These are phyloP conservation scores for Lodderomyces elongisporus DNA, from an alignment of 1,139 yeast genomes.

Conservation along the genomic window DNA sequence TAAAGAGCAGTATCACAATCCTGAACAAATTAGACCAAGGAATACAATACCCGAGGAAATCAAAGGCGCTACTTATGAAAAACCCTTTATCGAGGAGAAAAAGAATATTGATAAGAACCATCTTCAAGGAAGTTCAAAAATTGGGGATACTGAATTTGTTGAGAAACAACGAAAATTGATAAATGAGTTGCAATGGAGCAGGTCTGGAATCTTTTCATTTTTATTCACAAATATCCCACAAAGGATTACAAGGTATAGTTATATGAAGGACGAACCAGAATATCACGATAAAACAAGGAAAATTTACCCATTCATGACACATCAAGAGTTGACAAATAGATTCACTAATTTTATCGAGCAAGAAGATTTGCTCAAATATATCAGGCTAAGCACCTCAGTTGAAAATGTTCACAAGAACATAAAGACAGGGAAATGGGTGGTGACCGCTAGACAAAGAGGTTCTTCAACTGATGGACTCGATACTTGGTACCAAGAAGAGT, in stretches of 20 bases:
- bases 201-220: slow-evolving; percentile 38
- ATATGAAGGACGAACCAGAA: slow-evolving; percentile 25
- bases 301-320: slow-evolving; percentile 41
- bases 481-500: slow-evolving; percentile 36
- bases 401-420: slow-evolving; percentile 29
- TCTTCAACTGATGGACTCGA: slow-evolving; percentile 17
- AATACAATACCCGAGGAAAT: slow-evolving; percentile 16
- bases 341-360: slow-evolving; percentile 24
- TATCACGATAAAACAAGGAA: slow-evolving; percentile 20
- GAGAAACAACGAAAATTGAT: slow-evolving; percentile 4
- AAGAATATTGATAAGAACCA: slow-evolving; percentile 6
- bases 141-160: too few species aligned
- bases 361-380: slow-evolving; percentile 26
- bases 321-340: slow-evolving; percentile 30
- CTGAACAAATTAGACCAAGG: slow-evolving; percentile 22
- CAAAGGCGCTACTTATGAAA: slow-evolving; percentile 12
- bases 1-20: slow-evolving; percentile 22
- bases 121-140: too few species aligned
- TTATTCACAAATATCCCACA: slow-evolving; percentile 46
- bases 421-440: slow-evolving; percentile 36
- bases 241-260: slow-evolving; percentile 39
- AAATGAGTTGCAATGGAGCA: slow-evolving; percentile 32
- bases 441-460: slow-evolving; percentile 30
- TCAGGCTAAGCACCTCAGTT: slow-evolving; percentile 36
- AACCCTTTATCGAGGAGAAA: slow-evolving; percentile 14